phyloP scores from a whole-genome alignment of 2,329 filamentous ascomycete genomes.

The Plectosphaerella plurivora region DNA sequence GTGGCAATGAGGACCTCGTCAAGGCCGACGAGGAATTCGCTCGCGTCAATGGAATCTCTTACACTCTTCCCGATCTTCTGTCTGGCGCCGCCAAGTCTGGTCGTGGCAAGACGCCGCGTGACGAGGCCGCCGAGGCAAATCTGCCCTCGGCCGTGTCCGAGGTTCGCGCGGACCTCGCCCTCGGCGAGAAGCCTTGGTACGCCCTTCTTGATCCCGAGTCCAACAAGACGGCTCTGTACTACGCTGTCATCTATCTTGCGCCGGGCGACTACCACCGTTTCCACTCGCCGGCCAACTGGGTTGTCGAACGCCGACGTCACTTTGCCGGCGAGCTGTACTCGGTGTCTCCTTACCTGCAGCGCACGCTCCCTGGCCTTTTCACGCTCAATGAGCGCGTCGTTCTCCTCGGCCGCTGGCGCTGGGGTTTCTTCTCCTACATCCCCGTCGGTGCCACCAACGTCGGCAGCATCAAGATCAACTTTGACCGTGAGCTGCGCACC shows the following conservation, averaged over 20 bases:
- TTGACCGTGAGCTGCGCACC: conserved; percentile 88
- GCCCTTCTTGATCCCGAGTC: conserved; percentile 52
- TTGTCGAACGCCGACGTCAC: conserved; percentile 90
- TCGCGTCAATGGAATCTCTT: conserved; percentile 88
- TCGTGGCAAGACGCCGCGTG: conserved; percentile 24
- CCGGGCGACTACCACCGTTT: conserved; percentile 98
- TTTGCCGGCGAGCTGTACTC: conserved; percentile 95
- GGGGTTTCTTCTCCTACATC: conserved; percentile 95
- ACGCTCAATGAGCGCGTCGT: conserved; percentile 96
- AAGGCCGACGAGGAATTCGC: conserved; percentile 89
- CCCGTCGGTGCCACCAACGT: conserved; percentile 97
- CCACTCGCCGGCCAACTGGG: conserved; percentile 93
- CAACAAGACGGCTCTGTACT: conserved; percentile 76
- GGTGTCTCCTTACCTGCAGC: conserved; percentile 91
- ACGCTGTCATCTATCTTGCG: conserved; percentile 91
- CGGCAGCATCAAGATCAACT: conserved; percentile 94
- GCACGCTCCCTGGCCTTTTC: conserved; percentile 88
- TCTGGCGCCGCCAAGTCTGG: conserved; percentile 57
- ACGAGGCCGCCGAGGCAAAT: conserved; percentile 64
- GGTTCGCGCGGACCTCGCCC: conserved; percentile 78
- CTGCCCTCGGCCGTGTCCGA: conserved; percentile 72
- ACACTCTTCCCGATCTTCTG: conserved; percentile 83
- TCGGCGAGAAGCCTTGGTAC: conserved; percentile 68
- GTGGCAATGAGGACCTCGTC: conserved; percentile 61
- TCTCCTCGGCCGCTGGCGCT: conserved; percentile 88